Conservation (phyloP, 768 basidiomycete genomes). For the Amanita muscaria region DNA sequence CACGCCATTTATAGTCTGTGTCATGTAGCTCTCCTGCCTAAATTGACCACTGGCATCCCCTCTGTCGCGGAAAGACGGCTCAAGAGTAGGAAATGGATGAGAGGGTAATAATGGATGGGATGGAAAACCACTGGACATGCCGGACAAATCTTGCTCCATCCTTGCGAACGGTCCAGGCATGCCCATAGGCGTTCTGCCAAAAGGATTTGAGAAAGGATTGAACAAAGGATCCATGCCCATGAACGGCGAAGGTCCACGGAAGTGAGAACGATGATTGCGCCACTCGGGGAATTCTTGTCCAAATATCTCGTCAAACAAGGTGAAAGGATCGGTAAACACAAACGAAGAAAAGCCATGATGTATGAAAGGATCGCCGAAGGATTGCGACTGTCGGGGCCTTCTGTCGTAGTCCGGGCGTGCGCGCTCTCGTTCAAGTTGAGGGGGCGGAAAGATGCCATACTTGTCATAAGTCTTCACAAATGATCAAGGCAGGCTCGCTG, state of each 20-base stretch:
- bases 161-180: conserved; percentile 24
- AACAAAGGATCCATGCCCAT: conserved; percentile 21
- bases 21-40: conserved; percentile 48
- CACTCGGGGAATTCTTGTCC: conserved; percentile 31
- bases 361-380: conserved; percentile 37
- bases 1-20: conserved; percentile 56
- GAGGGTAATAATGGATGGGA: conserved; percentile 13
- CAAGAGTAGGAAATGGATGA: conserved; percentile 19
- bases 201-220: conserved; percentile 14
- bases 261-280: conserved; percentile 19
- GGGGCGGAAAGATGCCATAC: conserved; percentile 72
- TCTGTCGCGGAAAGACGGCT: conserved; percentile 22
- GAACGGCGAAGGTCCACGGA: conserved; percentile 4
- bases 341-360: conserved; percentile 26
- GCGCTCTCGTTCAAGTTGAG: conserved; percentile 26
- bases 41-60: conserved; percentile 15
- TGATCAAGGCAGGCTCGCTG: conserved; percentile 1
- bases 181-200: conserved; percentile 25
- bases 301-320: conserved; percentile 66
- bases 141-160: conserved; percentile 25
- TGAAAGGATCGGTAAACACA: conserved; percentile 66
- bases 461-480: conserved; percentile 49
- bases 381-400: conserved; percentile 17
- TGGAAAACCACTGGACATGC: conserved; percentile 15
- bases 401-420: conserved; percentile 12